A percentile compares a stretch with the other conserved stretches of the same genome.
Conservation (phyloP, 768 basidiomycete species). For the Galerina sulciceps region DNA sequence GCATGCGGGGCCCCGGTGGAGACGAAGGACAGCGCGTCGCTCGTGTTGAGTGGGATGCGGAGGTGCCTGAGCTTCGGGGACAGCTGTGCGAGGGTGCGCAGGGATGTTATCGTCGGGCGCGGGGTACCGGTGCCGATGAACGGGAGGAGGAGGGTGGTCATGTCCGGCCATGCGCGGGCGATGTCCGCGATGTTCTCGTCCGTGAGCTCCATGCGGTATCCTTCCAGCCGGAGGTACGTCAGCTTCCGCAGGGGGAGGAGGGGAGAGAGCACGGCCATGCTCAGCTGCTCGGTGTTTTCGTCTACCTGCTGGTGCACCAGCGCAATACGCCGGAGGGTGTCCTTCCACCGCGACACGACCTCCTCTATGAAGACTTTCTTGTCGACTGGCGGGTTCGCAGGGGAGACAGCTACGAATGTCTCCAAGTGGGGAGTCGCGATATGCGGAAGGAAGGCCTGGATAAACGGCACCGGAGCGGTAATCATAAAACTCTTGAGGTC, state of each 20-base stretch:
- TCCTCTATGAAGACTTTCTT: slow-evolving; percentile 24
- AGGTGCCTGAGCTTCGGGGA: slow-evolving; percentile 25
- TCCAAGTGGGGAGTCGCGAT: slow-evolving; percentile 24
- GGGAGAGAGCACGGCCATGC: slow-evolving; percentile 21
- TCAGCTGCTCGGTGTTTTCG: slow-evolving; percentile 16
- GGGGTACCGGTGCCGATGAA: slow-evolving; percentile 16
- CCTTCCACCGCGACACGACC: slow-evolving; percentile 25
- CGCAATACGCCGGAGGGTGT: slow-evolving; percentile 26
- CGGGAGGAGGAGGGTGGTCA: slow-evolving; percentile 28
- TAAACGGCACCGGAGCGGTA: slow-evolving; percentile 27
- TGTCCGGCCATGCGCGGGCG: slow-evolving; percentile 31
- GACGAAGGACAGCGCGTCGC: slow-evolving; percentile 15
- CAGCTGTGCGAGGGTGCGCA: slow-evolving; percentile 21
- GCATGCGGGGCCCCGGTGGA: slow-evolving; percentile 11
- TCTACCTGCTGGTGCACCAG: slow-evolving; percentile 25
- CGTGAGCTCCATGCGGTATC: slow-evolving; percentile 28
- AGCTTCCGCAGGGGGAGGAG: slow-evolving; percentile 26
- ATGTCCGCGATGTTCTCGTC: slow-evolving; percentile 27
- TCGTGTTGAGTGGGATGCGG: slow-evolving; percentile 26
- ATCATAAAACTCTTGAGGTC: slow-evolving; percentile 30
- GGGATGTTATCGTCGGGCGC: slow-evolving; percentile 25
- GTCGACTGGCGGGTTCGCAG: slow-evolving; percentile 16
- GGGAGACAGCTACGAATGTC: slow-evolving; percentile 21
- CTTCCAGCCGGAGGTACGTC: slow-evolving; percentile 29
- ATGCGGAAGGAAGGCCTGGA: slow-evolving; percentile 24